phyloP scores from a whole-genome alignment of 164 flowering plant species.

The Nelumbo lutea region DNA sequence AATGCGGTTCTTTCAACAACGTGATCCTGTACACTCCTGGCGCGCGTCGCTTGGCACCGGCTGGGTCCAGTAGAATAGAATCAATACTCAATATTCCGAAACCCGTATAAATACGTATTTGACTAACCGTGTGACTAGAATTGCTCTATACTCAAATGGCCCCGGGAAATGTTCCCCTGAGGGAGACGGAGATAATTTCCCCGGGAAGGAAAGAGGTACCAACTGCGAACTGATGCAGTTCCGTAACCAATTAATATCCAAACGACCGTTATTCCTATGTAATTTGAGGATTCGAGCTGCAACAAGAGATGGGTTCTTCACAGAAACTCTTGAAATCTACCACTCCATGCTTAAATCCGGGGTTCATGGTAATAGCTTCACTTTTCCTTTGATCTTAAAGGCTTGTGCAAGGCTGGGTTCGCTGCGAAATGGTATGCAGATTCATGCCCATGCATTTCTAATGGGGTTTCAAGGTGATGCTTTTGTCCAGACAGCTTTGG shows the following conservation, averaged over 20 bases:
- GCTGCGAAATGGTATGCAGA: conserved; percentile 11
- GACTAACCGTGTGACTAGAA: too few species aligned
- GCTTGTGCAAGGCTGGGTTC: conserved; percentile 26
- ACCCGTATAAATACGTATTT: too few species aligned
- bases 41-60: too few species aligned
- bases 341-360: conserved; percentile 25
- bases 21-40: too few species aligned
- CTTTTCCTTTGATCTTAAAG: conserved; percentile 31
- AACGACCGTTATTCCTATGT: conserved; percentile 25
- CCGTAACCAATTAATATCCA: not conserved
- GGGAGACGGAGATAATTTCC: too few species aligned
- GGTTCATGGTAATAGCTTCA: conserved; percentile 26
- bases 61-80: too few species aligned
- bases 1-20: too few species aligned
- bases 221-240: not conserved
- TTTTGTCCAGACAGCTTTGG: conserved; percentile 33
- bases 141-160: too few species aligned
- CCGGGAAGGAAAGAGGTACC: too few species aligned
- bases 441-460: conserved; percentile 25
- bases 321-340: conserved; percentile 22
- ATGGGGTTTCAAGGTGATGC: conserved; percentile 26
- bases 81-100: too few species aligned
- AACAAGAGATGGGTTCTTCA: conserved; percentile 18
- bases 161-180: too few species aligned
- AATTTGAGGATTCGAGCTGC: conserved; percentile 30